Percentiles rank a stretch among this genome's conserved stretches.
Evolutionary conservation across 129 eudicot genomes (phyloP).

Genomic region (Helianthus tuberosus): DNA sequence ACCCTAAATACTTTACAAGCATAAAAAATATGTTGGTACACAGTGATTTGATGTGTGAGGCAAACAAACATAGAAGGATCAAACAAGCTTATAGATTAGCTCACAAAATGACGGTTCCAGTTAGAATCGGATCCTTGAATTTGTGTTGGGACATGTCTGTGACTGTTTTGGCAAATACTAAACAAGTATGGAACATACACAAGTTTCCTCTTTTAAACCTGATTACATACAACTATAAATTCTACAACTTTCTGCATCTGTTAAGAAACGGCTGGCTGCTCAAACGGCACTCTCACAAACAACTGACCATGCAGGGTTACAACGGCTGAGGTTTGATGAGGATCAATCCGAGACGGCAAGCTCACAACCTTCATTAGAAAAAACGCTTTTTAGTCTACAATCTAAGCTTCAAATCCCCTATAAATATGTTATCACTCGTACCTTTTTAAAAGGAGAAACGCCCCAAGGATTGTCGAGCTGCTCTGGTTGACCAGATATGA

Average conservation of each 20-base stretch:
- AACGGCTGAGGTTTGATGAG: conserved; percentile 95
- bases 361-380: conserved; percentile 65
- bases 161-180: neutral
- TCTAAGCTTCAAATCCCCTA: neutral
- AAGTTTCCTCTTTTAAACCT: conserved; percentile 10
- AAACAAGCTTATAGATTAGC: no score
- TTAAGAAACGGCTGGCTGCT: conserved; percentile 43
- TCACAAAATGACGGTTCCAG: neutral
- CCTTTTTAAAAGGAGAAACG: conserved; percentile 89
- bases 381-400: neutral
- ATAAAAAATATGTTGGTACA: no score
- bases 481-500: conserved; percentile 91
- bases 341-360: conserved; percentile 92
- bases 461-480: conserved; percentile 95
- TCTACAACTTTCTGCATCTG: conserved; percentile 24
- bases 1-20: no score
- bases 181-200: conserved; percentile 7
- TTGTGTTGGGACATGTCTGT: neutral
- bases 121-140: conserved; percentile 3
- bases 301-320: conserved; percentile 95
- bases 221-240: neutral
- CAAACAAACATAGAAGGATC: no score
- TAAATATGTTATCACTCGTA: conserved; percentile 12
- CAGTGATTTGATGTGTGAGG: no score
- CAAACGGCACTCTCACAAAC: conserved; percentile 95